Base-by-base conservation (phyloP, 2,329 filamentous ascomycete genomes). In the Cercospora zeina region DNA sequence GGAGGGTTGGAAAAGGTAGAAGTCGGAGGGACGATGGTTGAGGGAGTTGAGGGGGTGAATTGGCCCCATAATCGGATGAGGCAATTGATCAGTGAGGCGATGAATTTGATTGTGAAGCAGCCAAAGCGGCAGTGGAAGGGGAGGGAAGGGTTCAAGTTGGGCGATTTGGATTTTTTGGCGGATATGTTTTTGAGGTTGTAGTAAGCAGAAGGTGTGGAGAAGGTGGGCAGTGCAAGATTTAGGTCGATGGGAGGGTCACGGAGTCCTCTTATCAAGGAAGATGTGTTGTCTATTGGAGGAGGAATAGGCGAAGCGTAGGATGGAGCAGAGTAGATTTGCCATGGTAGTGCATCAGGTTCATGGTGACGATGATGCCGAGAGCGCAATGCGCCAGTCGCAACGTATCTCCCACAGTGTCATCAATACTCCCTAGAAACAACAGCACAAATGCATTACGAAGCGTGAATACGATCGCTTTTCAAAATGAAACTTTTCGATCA, bases 111-210 rank as follows among this genome's bases (percentile, higher is more conserved):
- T 9, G 34, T 39, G 14, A 13, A 4, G 1, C 8, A 5, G 3
- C n/a, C 27, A 7, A 33, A 10, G 30, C 14, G 51, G 47, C 6
- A 34, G 30, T 42, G 61, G 61, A 27, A 45, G 9, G 47, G 59
- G 2, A 59, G 51, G 16, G 55, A 57, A 4, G 64, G 64, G 1
- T 45, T 66, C 11, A 51, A 14, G 14, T 27, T 67, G 50, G 10
- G 21, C 8, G 65, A 67, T 47, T 13, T 67, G 49, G 62, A 65
- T 50, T 10, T 9, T 7, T 57, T 65, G 21, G 65, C 65, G 11
- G 47, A 50, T 30, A 13, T 59, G 27, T 62, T 66, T 27, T 36
- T 63, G n/a, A 56, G 33, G 21, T 7, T 47, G 14, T 19, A n/a
- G n/a, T n/a, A n/a, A n/a, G n/a, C n/a, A n/a, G n/a, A n/a, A n/a